Evolutionary conservation across 371 early-diverging fungal species (phyloP), one percentile per base, ranked within the genome.

Genomic region (Dichotomocladium elegans): DNA sequence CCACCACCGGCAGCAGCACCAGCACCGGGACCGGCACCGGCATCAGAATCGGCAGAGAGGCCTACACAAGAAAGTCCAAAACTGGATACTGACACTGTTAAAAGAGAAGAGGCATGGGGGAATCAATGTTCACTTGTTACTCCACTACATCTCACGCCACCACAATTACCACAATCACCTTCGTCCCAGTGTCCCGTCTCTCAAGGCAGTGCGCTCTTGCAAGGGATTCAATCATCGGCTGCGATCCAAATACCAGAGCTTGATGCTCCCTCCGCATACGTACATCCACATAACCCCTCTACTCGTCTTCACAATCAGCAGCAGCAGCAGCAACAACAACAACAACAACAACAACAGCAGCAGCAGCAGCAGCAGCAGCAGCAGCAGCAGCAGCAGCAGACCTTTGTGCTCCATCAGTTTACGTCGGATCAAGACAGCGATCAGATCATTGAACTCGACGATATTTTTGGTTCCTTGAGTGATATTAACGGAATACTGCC

Each of bases 391-490:
- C 51, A 51, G 41, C 56, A 41, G 12, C 56, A 56, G 49, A 56
- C 47, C 7, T 72, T 75, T 48, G 64, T 65, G 22, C 52, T 75
- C 10, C 72, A 69, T 33, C 70, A 72, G 28, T 75, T 58, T 41
- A 76, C 70, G 19, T 70, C 77, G 47, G 72, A 72, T 57, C 77
- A 76, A 47, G 70, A 68, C 41, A 61, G 60, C 51, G 68, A 76
- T 61, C 70, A 70, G 49, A 64, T 67, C 24, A 61, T 72, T 8
- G 60, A 70, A 41, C 47, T 76, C 12, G 70, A 76, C 41, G 67
- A 72, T 57, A 76, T 68, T 9, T 71, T 74, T 53, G 68, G 66
- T 19, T 52, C 67, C 3, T 62, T 67, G 60, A 53, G 60, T 17
- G 53, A 52, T 46, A 47, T 58, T 29, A 47, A 46, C 29, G 37